phyloP scores from a whole-genome alignment of 495 filamentous ascomycete genomes.

The Aspergillus coremiiformis region DNA sequence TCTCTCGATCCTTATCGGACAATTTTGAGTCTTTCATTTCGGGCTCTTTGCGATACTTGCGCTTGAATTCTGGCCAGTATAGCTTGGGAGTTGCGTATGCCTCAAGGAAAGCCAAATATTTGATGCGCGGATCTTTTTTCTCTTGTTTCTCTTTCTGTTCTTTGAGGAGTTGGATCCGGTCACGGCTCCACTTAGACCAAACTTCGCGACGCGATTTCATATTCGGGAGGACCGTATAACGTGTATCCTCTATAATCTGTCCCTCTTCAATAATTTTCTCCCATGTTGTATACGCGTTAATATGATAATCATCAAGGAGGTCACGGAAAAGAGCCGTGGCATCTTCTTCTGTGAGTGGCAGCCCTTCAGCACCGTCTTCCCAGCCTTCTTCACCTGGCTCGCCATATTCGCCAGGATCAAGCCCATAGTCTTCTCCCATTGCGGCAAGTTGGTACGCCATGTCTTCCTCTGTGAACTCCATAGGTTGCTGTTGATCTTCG shows the following conservation, averaged over 20 bases:
- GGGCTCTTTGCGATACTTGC: constrained; percentile 75
- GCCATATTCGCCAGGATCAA: constrained; percentile 65
- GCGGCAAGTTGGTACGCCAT: constrained; percentile 84
- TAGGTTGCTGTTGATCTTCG: constrained; percentile 45
- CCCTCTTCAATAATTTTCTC: constrained; percentile 77
- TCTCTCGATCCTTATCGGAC: constrained; percentile 82
- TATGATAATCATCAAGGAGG: constrained; percentile 69
- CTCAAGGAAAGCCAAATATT: constrained; percentile 76
- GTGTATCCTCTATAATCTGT: constrained; percentile 73
- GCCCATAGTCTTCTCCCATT: constrained; percentile 74
- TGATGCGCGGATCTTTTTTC: constrained; percentile 77
- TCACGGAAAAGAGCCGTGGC: constrained; percentile 72
- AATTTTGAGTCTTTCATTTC: constrained; percentile 73
- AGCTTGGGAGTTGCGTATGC: constrained; percentile 78
- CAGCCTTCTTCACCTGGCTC: constrained; percentile 55
- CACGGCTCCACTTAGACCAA: constrained; percentile 73
- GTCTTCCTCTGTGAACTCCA: constrained; percentile 94
- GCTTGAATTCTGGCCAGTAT: constrained; percentile 94
- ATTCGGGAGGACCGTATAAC: constrained; percentile 74
- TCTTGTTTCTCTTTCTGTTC: constrained; percentile 67
- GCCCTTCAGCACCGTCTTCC: constrained; percentile 64
- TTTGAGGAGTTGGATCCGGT: constrained; percentile 61
- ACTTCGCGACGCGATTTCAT: constrained; percentile 75
- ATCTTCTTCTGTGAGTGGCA: constrained; percentile 60
- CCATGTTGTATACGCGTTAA: constrained; percentile 89